Evolutionary conservation across 2,329 filamentous ascomycete species (phyloP).

Genomic region (Raffaelea arxii): DNA sequence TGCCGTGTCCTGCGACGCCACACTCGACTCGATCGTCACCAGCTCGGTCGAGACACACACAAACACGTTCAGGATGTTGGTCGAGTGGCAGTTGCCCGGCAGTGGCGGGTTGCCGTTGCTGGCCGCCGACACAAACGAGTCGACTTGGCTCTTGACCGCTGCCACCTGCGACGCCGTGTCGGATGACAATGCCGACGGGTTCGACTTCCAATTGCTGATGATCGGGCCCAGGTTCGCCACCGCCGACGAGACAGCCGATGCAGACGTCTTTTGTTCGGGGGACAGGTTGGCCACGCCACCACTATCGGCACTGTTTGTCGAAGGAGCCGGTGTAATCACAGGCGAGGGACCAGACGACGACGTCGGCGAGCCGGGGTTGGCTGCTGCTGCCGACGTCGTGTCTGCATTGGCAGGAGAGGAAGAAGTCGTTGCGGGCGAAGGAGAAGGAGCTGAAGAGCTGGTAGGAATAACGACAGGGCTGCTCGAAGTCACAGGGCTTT

Average conservation of each 20-base stretch:
- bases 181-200: neutral
- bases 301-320: no score
- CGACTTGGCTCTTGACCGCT: neutral
- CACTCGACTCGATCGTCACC: neutral
- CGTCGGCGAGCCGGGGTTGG: neutral
- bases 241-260: neutral
- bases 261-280: neutral
- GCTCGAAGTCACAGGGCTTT: no score
- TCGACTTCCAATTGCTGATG: neutral
- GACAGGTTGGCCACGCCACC: neutral
- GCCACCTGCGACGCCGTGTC: neutral
- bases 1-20: neutral
- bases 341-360: neutral
- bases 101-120: no score
- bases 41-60: neutral
- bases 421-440: neutral
- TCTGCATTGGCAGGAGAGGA: neutral
- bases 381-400: neutral
- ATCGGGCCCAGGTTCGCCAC: neutral
- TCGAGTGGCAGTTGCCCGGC: neutral
- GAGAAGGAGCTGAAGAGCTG: neutral
- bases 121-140: neutral
- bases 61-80: neutral
- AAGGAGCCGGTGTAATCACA: neutral
- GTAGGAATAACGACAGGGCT: neutral